These are phyloP conservation scores for Capronia epimyces DNA, from an alignment of 2,329 filamentous ascomycete genomes.

Conservation along the genomic window DNA sequence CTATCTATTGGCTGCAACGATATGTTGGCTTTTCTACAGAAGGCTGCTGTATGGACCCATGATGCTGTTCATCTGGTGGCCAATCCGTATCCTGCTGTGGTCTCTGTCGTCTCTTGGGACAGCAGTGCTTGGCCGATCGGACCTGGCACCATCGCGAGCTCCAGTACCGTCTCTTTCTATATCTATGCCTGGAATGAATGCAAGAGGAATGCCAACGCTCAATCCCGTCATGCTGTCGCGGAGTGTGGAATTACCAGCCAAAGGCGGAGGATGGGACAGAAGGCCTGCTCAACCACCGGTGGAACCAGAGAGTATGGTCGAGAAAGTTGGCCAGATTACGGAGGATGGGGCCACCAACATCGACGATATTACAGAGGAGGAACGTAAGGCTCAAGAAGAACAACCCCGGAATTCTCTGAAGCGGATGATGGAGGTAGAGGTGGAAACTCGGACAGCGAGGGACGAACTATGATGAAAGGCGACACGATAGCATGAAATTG, in stretches of 20 bases:
- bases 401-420: constrained; percentile 45
- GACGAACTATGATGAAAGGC: constrained; percentile 36
- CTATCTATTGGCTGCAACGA: constrained; percentile 71
- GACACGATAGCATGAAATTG: neutral
- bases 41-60: constrained; percentile 80
- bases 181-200: constrained; percentile 13
- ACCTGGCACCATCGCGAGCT: constrained; percentile 1
- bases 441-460: constrained; percentile 29
- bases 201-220: constrained; percentile 18
- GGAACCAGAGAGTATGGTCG: constrained; percentile 36
- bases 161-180: constrained; percentile 17
- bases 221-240: constrained; percentile 9
- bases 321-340: constrained; percentile 40
- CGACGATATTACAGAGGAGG: constrained; percentile 36
- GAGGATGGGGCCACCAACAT: constrained; percentile 31
- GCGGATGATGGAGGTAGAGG: constrained; percentile 43
- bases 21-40: constrained; percentile 80
- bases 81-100: constrained; percentile 63
- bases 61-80: constrained; percentile 84
- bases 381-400: constrained; percentile 35
- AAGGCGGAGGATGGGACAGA: constrained; percentile 43
- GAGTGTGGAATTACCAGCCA: constrained; percentile 22
- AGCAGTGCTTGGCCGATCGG: constrained; percentile 11
- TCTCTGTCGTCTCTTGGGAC: constrained; percentile 50
- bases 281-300: constrained; percentile 26